Evolutionary conservation across 495 filamentous ascomycete species (phyloP).

Genomic region (Bryoglossum gracile): DNA sequence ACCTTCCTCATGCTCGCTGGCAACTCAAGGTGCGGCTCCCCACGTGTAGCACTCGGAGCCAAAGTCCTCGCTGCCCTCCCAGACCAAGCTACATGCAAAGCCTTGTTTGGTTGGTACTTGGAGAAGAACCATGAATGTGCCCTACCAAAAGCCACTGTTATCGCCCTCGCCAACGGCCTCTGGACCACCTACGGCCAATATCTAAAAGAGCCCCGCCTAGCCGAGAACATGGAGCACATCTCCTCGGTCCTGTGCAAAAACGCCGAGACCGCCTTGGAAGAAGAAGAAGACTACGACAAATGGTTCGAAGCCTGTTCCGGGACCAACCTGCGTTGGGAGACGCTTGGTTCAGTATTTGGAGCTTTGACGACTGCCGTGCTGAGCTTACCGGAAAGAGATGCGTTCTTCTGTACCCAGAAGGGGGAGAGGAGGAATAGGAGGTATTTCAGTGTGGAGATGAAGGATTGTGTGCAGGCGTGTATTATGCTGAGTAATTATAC

Average conservation of each 20-base stretch:
- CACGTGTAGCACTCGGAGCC: conserved; percentile 17
- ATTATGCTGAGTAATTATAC: conserved; percentile 21
- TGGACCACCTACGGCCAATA: conserved; percentile 16
- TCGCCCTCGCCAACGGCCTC: conserved; percentile 9
- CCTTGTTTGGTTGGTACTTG: conserved; percentile 19
- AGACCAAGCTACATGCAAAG: conserved; percentile 17
- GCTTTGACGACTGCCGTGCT: conserved; percentile 10
- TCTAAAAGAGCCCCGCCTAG: conserved; percentile 11
- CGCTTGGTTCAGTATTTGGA: conserved; percentile 16
- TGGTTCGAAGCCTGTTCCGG: conserved; percentile 20
- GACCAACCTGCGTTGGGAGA: conserved; percentile 24
- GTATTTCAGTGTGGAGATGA: conserved; percentile 18
- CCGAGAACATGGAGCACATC: conserved; percentile 11
- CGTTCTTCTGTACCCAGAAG: conserved; percentile 20
- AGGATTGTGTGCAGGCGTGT: conserved; percentile 24
- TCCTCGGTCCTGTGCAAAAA: conserved; percentile 20
- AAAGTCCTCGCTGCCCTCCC: conserved; percentile 19
- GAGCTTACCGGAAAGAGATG: conserved; percentile 18
- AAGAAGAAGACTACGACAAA: conserved; percentile 19
- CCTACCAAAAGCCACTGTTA: conserved; percentile 6
- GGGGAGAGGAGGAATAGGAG: conserved; percentile 14
- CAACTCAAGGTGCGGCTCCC: conserved; percentile 3
- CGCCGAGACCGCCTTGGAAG: conserved; percentile 16
- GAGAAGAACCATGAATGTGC: conserved; percentile 12
- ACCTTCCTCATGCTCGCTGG: conserved; percentile 22